Percentiles rank a stretch among this genome's conserved stretches.
Evolutionary conservation across 768 basidiomycete species (phyloP).

Genomic region (Termitomyces sp.): DNA sequence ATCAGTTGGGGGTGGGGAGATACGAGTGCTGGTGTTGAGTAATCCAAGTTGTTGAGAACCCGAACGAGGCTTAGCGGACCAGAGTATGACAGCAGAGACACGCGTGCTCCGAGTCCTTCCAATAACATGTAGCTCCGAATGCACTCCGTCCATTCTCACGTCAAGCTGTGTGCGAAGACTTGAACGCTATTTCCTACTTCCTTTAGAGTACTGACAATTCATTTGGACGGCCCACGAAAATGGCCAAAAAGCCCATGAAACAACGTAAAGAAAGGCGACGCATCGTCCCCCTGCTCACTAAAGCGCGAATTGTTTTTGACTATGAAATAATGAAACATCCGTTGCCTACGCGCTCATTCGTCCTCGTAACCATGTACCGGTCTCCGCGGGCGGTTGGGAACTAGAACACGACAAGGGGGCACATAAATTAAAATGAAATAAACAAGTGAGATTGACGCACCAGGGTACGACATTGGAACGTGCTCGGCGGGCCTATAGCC

Average conservation of each 20-base stretch:
- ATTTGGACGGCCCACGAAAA: too few relatives aligned
- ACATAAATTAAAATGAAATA: too few relatives aligned
- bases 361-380: conserved; percentile 76
- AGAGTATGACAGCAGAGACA: not conserved
- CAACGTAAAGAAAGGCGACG: too few relatives aligned
- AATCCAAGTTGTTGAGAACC: not conserved
- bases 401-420: too few relatives aligned
- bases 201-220: too few relatives aligned
- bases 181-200: too few relatives aligned
- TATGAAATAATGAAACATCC: not conserved
- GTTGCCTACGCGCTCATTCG: conserved; percentile 18
- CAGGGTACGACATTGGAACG: conserved; percentile 72
- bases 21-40: not conserved
- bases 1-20: not conserved
- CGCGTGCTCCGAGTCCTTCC: too few relatives aligned
- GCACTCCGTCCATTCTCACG: not conserved
- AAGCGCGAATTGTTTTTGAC: not conserved
- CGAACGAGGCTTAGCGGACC: not conserved
- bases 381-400: conserved; percentile 67
- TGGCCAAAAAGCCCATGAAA: too few relatives aligned
- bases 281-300: not conserved
- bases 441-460: too few relatives aligned
- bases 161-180: not conserved
- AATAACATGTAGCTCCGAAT: not conserved
- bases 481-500: conserved; percentile 68